Base-by-base conservation (phyloP, 192 early-diverging fungal species). In the Jimgerdemannia lactiflua region DNA sequence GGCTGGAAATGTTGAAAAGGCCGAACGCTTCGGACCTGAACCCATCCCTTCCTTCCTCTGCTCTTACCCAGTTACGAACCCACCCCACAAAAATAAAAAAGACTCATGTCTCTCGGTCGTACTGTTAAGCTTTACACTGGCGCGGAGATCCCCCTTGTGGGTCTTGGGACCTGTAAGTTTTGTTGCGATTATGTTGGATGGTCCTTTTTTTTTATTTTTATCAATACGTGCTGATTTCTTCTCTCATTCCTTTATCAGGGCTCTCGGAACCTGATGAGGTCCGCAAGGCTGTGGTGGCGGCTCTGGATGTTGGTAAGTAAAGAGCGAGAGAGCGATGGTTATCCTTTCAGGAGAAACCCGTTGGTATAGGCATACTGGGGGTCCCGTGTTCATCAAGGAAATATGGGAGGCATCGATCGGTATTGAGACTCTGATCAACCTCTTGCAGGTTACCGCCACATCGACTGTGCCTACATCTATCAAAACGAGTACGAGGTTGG, bases 401-500 rank as follows among this genome's bases (percentile, higher is more conserved):
- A n/a, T n/a, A n/a, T n/a, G n/a, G n/a, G n/a, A n/a, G n/a, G n/a
- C n/a, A n/a, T n/a, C n/a, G n/a, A n/a, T n/a, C n/a, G n/a, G n/a
- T n/a, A n/a, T n/a, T n/a, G n/a, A 54, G 4, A 7, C 11, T 11
- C 49, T 54, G 4, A 4, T 54, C 4, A 4, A 11, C 49, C 43
- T 49, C 39, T 65, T 54, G 65, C 68, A 59, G 95, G 95, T 43
- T 91, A 92, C 85, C 82, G 91, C 4, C 92, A 93, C 74, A 90
- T 94, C 64, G 91, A 92, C 76, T 90, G 84, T 69, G 85, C 86
- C 3, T 75, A 64, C 43, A 84, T 85, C 72, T 85, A 96, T 78
- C 81, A 82, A 42, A 96, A 95, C 82, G 93, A 96, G 79, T 74
- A 79, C 42, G 94, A 95, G 65, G 85, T 95, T 69, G 95, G 94